Evolutionary conservation across 805 yeast species (phyloP).

Genomic region (Brettanomyces custersianus): DNA sequence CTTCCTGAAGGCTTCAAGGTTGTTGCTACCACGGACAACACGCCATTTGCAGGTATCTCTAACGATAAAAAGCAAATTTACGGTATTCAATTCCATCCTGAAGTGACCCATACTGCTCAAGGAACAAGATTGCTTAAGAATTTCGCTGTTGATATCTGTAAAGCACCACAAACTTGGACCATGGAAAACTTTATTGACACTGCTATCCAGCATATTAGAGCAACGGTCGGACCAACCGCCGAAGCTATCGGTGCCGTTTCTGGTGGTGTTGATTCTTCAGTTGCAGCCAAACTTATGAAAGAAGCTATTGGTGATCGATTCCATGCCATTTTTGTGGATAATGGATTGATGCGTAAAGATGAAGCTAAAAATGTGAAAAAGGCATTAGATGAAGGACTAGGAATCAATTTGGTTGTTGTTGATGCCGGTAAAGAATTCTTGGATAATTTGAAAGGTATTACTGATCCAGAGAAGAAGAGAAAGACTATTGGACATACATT

Average conservation of each 20-base stretch:
- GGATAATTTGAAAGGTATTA: constrained; percentile 78
- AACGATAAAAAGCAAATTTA: constrained; percentile 64
- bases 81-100: constrained; percentile 99
- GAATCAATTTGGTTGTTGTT: constrained; percentile 88
- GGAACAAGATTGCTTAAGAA: constrained; percentile 84
- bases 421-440: constrained; percentile 91
- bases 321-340: constrained; percentile 97
- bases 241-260: constrained; percentile 99
- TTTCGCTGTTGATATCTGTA: constrained; percentile 88
- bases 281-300: constrained; percentile 95
- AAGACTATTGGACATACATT: constrained; percentile 97
- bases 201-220: constrained; percentile 87
- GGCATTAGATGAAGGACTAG: constrained; percentile 86
- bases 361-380: constrained; percentile 85
- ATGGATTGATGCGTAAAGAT: constrained; percentile 93
- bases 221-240: constrained; percentile 91
- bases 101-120: constrained; percentile 90
- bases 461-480: constrained; percentile 98
- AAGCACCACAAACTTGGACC: constrained; percentile 86
- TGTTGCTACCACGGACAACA: constrained; percentile 87
- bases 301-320: constrained; percentile 98
- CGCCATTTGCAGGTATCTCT: constrained; percentile 91
- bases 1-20: constrained; percentile 84
- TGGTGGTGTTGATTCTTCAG: constrained; percentile 99
- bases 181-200: constrained; percentile 97